Conservation (phyloP, 305 asterid species). For the Plantago coronopus region DNA sequence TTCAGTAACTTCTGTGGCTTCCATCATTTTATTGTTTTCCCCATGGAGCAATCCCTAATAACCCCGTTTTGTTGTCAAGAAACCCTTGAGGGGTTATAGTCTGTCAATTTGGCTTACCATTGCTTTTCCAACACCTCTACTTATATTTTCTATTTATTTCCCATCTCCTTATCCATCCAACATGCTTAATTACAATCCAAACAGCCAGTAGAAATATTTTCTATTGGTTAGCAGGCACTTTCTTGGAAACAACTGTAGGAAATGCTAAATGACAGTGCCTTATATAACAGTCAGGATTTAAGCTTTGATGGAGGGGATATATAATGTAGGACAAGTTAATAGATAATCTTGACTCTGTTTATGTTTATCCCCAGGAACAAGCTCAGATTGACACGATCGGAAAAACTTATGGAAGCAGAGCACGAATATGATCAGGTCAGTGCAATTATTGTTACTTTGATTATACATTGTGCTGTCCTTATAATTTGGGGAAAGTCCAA, state of each 20-base stretch:
- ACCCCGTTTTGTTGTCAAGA: too few relatives aligned
- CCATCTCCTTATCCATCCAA: too few relatives aligned
- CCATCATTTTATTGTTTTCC: too few relatives aligned
- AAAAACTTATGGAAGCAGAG: constrained; percentile 75
- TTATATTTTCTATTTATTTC: too few relatives aligned
- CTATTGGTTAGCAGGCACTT: not conserved
- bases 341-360: constrained; percentile 13
- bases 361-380: constrained; percentile 62
- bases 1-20: too few relatives aligned
- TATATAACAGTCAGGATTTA: too few relatives aligned
- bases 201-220: too few relatives aligned
- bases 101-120: not conserved
- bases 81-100: not conserved
- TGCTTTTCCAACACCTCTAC: too few relatives aligned
- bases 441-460: constrained; percentile 5
- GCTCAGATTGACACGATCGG: constrained; percentile 75
- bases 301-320: not conserved
- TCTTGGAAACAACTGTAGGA: not conserved
- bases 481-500: not conserved
- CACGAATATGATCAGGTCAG: constrained; percentile 85
- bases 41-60: too few relatives aligned
- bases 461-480: not conserved
- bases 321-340: not conserved
- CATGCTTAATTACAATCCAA: too few relatives aligned
- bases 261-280: not conserved